phyloP scores from a whole-genome alignment of 225 moss, liverwort and hornwort species.

The Lunularia cruciata region DNA sequence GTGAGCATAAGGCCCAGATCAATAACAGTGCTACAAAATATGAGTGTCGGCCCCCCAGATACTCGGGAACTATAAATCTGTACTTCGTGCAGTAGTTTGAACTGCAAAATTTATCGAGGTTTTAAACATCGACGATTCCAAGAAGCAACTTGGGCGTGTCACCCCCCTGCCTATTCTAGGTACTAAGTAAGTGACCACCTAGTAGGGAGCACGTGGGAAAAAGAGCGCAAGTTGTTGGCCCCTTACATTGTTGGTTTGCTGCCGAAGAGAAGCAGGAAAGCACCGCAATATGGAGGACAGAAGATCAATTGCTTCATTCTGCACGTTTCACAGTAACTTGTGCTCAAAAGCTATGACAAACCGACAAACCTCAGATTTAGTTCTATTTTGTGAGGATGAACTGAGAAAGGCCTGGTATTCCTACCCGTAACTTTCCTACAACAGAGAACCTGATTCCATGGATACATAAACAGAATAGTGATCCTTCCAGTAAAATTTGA shows the following conservation, averaged over 20 bases:
- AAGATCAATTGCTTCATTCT: constrained; percentile 94
- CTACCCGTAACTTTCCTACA: too few species aligned
- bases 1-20: constrained; percentile 19
- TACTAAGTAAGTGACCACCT: too few species aligned
- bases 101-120: neutral
- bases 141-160: neutral
- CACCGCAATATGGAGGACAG: constrained; percentile 76
- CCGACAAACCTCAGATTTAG: too few species aligned
- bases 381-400: too few species aligned
- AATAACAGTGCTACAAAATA: neutral
- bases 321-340: constrained; percentile 24
- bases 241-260: constrained; percentile 85
- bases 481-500: too few species aligned
- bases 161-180: too few species aligned
- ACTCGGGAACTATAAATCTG: neutral
- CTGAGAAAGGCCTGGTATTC: too few species aligned
- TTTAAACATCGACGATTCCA: neutral
- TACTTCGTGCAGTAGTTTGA: neutral
- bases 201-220: neutral
- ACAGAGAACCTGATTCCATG: too few species aligned
- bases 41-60: neutral
- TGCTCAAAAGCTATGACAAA: too few species aligned
- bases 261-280: constrained; percentile 94
- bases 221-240: neutral
- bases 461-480: too few species aligned